Evolutionary conservation across 179 eudicot species (phyloP).

Genomic region (Vitellaria paradoxa): DNA sequence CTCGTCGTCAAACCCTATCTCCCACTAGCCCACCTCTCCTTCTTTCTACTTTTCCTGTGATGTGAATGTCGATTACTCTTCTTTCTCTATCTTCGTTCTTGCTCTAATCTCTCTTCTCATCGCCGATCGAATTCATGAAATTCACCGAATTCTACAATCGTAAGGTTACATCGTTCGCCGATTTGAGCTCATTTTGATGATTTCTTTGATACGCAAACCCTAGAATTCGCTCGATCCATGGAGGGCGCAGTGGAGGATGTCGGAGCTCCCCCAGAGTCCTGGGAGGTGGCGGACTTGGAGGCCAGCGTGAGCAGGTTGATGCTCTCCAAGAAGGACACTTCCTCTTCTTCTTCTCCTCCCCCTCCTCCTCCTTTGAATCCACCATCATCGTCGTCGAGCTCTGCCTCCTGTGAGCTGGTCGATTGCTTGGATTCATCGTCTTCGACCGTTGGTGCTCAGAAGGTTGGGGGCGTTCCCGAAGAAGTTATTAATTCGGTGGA

Average conservation of each 20-base stretch:
- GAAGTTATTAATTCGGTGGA: conserved; percentile 70
- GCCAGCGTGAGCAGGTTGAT: conserved; percentile 65
- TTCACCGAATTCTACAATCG: neutral
- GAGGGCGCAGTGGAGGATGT: conserved; percentile 44
- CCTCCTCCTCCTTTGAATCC: neutral
- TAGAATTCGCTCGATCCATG: conserved; percentile 22
- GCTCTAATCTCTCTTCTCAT: too few relatives aligned
- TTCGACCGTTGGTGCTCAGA: conserved; percentile 17
- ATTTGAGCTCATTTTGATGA: conserved; percentile 27
- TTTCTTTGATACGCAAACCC: neutral
- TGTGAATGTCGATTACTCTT: too few relatives aligned
- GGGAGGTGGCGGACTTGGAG: conserved; percentile 96
- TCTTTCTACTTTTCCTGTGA: neutral
- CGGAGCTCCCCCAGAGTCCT: conserved; percentile 73
- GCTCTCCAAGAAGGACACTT: conserved; percentile 39
- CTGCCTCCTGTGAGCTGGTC: conserved; percentile 25
- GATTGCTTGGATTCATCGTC: conserved; percentile 23
- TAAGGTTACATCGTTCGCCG: conserved; percentile 3
- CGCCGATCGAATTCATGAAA: conserved; percentile 12
- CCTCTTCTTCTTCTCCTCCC: neutral
- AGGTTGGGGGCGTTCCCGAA: conserved; percentile 32
- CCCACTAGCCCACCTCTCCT: conserved; percentile 10
- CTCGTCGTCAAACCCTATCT: conserved; percentile 30
- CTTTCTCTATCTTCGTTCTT: neutral
- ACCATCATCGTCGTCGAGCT: conserved; percentile 8